Percentiles rank a stretch among this genome's conserved stretches.
Evolutionary conservation across 768 basidiomycete genomes (phyloP).

Genomic region (Panaeolus cyanescens): DNA sequence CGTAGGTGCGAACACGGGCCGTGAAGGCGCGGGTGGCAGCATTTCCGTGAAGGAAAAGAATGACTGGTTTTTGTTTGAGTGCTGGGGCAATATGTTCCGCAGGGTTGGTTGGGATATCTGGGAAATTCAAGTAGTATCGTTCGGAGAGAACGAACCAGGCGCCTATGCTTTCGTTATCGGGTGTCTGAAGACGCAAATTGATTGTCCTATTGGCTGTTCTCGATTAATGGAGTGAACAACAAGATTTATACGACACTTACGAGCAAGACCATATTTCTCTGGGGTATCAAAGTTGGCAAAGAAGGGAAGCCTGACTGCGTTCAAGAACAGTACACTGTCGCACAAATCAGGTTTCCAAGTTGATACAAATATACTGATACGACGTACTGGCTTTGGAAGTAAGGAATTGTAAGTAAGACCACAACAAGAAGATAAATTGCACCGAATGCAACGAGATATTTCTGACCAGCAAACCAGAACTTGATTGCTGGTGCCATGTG

Average conservation of each 20-base stretch:
- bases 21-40: slow-evolving; percentile 74
- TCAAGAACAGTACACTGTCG: slow-evolving; percentile 56
- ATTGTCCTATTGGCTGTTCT: slow-evolving; percentile 71
- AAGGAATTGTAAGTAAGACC: slow-evolving; percentile 57
- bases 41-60: slow-evolving; percentile 95
- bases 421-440: slow-evolving; percentile 56
- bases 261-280: slow-evolving; percentile 80
- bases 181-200: slow-evolving; percentile 68
- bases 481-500: slow-evolving; percentile 1
- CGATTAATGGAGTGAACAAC: not conserved
- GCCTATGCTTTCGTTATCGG: slow-evolving; percentile 80
- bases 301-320: slow-evolving; percentile 64
- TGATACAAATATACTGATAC: slow-evolving; percentile 3
- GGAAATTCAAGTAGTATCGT: slow-evolving; percentile 53
- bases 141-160: slow-evolving; percentile 86
- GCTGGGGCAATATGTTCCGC: slow-evolving; percentile 52
- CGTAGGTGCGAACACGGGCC: slow-evolving; percentile 70
- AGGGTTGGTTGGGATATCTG: slow-evolving; percentile 36
- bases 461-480: slow-evolving; percentile 23
- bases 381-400: slow-evolving; percentile 70
- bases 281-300: slow-evolving; percentile 67
- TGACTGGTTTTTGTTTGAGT: slow-evolving; percentile 60
- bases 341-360: not conserved
- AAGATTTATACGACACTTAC: slow-evolving; percentile 41
- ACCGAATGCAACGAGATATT: slow-evolving; percentile 42